Evolutionary conservation across 2,329 filamentous ascomycete species (phyloP).

Genomic region (Drechslera avenae): DNA sequence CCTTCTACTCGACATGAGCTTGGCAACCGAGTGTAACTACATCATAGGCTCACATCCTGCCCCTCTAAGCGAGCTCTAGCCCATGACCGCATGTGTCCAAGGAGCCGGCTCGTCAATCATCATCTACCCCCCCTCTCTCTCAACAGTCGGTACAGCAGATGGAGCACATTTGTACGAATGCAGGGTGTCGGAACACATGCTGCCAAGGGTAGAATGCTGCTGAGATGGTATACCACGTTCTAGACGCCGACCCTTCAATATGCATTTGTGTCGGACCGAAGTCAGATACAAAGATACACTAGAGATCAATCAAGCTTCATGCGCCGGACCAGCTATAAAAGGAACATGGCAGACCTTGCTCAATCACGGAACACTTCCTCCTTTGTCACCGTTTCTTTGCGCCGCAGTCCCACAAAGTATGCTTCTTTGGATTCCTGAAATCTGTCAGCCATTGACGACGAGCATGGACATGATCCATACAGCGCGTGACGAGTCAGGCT

Average conservation of each 20-base stretch:
- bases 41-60: constrained; percentile 18
- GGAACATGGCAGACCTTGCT: not conserved
- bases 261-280: constrained; percentile 9
- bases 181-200: no score
- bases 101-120: not conserved
- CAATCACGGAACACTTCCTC: constrained; percentile 53
- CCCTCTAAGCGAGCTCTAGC: constrained; percentile 23
- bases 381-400: constrained; percentile 61
- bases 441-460: constrained; percentile 9
- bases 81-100: constrained; percentile 19
- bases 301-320: no score
- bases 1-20: constrained; percentile 1
- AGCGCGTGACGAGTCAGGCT: constrained; percentile 86
- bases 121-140: constrained; percentile 9
- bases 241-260: not conserved
- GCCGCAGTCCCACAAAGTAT: constrained; percentile 79
- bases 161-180: no score
- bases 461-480: constrained; percentile 54
- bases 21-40: constrained; percentile 20
- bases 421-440: constrained; percentile 79
- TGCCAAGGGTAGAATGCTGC: not conserved
- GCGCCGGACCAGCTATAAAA: not conserved
- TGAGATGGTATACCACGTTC: not conserved
- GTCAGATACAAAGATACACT: no score
- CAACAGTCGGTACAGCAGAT: constrained; percentile 8